Evolutionary conservation across 345 rosid species (phyloP), one percentile per base, ranked within the genome.

Genomic region (Geranium rotundifolium): DNA sequence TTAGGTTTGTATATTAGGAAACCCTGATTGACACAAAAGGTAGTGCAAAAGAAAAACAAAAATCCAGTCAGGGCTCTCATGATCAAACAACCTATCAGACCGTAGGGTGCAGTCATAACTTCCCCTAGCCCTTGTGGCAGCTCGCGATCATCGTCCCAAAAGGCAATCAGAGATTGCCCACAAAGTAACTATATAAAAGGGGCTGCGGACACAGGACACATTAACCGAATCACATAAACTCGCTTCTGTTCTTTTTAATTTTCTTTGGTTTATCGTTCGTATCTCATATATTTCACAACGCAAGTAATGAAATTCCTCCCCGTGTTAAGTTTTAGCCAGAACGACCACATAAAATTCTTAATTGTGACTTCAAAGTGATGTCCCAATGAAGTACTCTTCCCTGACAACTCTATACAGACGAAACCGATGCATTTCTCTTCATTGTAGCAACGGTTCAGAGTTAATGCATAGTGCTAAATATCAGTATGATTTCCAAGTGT

Each of bases 381-480:
- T 46, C 52, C 52, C 52, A 9, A 12, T 46, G 12, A 46, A 46
- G 52, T 95, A 91, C 61, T 63, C 80, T 66, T 72, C 67, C 23
- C 84, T 73, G 67, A 86, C n/a, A 71, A 74, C 64, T 70, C 81
- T 14, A 39, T 73, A 46, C 15, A 2, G 52, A 46, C 3, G 16
- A 46, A 14, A 46, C 15, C 12, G 52, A 46, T 46, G 10, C 52
- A 46, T 12, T 46, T 46, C 3, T 12, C 52, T 46, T 46, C 52
- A 46, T 7, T 46, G 15, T 10, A 14, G 12, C 46, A 37, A 23
- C 1, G 27, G 27, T 23, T 23, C 46, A 37, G 12, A 10, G 46
- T 46, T 46, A 3, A 46, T 46, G 3, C 54, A 66, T 46, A 46
- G 12, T 46, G 52, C 52, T 14, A 46, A 46, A 46, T 46, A 14